Percentiles rank a stretch among this genome's conserved stretches.
phyloP scores from a whole-genome alignment of 2,329 filamentous ascomycete species.

The Ophiostoma triangulosporum region DNA sequence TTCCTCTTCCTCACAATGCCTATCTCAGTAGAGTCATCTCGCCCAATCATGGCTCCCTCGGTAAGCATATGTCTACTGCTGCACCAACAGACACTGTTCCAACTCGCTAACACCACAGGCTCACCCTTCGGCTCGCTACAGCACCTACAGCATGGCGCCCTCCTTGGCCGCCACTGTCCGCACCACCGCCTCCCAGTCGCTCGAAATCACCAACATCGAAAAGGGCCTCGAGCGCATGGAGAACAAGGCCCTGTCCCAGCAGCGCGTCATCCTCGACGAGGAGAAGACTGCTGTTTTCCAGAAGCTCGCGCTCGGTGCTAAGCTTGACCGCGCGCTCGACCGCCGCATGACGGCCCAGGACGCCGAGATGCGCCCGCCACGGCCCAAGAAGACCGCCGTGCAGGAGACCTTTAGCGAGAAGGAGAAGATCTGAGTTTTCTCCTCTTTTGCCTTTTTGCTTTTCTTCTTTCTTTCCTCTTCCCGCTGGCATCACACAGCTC shows the following conservation, averaged over 20 bases:
- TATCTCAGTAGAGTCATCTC: constrained; percentile 44
- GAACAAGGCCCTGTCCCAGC: constrained; percentile 70
- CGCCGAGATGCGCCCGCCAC: constrained; percentile 57
- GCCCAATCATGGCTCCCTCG: constrained; percentile 49
- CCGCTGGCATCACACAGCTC: not conserved
- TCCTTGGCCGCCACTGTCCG: constrained; percentile 45
- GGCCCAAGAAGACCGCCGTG: constrained; percentile 15
- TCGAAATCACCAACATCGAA: constrained; percentile 56
- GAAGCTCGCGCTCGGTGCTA: constrained; percentile 79
- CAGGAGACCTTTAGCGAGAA: constrained; percentile 20
- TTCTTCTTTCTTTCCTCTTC: not conserved
- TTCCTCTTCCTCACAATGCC: constrained; percentile 29
- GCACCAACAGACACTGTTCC: not conserved
- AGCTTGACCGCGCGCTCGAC: constrained; percentile 76
- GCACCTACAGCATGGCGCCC: constrained; percentile 46
- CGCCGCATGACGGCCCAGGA: constrained; percentile 82
- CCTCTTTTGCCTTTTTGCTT: not conserved
- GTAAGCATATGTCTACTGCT: constrained; percentile 31
- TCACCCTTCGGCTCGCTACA: constrained; percentile 42
- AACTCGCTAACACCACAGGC: constrained; percentile 22
- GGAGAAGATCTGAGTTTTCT: constrained; percentile 19
- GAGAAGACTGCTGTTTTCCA: constrained; percentile 72
- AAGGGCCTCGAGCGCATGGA: constrained; percentile 75
- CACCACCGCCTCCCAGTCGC: constrained; percentile 40
- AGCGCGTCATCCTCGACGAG: constrained; percentile 65